These are phyloP conservation scores for Aspergillus panamensis DNA, from an alignment of 495 filamentous ascomycete species.

Conservation along the genomic window DNA sequence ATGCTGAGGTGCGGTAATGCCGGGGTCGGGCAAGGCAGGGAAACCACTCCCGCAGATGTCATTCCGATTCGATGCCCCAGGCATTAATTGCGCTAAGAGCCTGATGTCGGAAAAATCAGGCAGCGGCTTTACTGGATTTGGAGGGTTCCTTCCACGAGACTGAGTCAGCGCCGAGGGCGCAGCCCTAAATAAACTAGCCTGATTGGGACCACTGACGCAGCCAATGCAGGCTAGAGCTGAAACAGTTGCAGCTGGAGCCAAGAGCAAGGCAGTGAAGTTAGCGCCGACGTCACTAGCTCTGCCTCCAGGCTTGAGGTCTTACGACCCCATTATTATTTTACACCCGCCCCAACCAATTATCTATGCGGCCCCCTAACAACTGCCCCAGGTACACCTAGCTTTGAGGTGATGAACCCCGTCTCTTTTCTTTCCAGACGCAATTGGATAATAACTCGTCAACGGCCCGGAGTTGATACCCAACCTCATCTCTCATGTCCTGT, in stretches of 20 bases:
- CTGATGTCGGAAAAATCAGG: slow-evolving; percentile 7
- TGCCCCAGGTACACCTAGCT: not conserved
- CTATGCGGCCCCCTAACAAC: not conserved
- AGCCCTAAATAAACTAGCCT: slow-evolving; percentile 18
- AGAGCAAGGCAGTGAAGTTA: not conserved
- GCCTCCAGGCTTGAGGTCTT: no score
- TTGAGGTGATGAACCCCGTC: no score
- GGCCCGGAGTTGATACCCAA: slow-evolving; percentile 30
- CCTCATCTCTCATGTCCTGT: slow-evolving; percentile 12
- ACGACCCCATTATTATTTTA: no score
- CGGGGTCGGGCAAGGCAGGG: slow-evolving; percentile 30
- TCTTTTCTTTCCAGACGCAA: slow-evolving; percentile 11
- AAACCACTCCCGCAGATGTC: slow-evolving; percentile 30
- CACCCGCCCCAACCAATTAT: not conserved
- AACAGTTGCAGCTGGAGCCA: not conserved
- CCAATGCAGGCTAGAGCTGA: not conserved
- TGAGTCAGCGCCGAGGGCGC: slow-evolving; percentile 12
- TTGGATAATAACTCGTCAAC: slow-evolving; percentile 17
- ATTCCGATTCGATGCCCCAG: slow-evolving; percentile 27
- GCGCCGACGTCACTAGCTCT: no score
- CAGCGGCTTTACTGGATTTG: slow-evolving; percentile 13
- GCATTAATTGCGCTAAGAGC: slow-evolving; percentile 18
- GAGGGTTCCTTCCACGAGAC: not conserved
- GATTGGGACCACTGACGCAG: slow-evolving; percentile 21
- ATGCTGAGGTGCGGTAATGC: slow-evolving; percentile 39